phyloP scores from a whole-genome alignment of 495 filamentous ascomycete genomes.

The Penicillium ochrochloron region DNA sequence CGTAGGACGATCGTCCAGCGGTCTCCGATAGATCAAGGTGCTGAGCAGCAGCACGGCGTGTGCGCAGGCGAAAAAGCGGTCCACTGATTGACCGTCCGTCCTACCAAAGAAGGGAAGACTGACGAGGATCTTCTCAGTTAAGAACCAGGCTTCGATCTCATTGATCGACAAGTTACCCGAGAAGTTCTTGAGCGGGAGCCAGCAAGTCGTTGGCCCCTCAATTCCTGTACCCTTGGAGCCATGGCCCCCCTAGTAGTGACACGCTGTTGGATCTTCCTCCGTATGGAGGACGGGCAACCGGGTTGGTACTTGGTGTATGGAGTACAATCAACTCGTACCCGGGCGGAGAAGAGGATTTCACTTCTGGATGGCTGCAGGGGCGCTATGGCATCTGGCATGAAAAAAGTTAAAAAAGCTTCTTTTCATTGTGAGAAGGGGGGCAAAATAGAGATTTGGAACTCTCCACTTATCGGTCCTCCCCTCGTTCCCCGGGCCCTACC shows the following conservation, averaged over 20 bases:
- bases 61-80: slow-evolving; percentile 22
- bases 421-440: not conserved
- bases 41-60: not conserved
- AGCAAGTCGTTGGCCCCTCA: slow-evolving; percentile 6
- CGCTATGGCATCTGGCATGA: slow-evolving; percentile 2
- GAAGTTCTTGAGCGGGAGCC: slow-evolving; percentile 15
- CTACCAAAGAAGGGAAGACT: slow-evolving; percentile 24
- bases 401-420: slow-evolving; percentile 16
- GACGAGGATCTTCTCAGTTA: slow-evolving; percentile 32
- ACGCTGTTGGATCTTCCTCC: not conserved
- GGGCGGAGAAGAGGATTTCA: not conserved
- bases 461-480: slow-evolving; percentile 3
- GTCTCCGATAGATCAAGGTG: not conserved
- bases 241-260: not conserved
- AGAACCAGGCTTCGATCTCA: slow-evolving; percentile 14
- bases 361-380: not conserved
- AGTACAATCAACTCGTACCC: not conserved
- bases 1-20: slow-evolving; percentile 10
- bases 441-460: not conserved
- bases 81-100: slow-evolving; percentile 38
- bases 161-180: slow-evolving; percentile 18
- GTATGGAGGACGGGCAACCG: not conserved
- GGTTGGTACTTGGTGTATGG: not conserved
- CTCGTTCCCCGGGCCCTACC: slow-evolving; percentile 3
- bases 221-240: not conserved